phyloP scores from a whole-genome alignment of 1,139 yeast species.

The Taphrina communis region DNA sequence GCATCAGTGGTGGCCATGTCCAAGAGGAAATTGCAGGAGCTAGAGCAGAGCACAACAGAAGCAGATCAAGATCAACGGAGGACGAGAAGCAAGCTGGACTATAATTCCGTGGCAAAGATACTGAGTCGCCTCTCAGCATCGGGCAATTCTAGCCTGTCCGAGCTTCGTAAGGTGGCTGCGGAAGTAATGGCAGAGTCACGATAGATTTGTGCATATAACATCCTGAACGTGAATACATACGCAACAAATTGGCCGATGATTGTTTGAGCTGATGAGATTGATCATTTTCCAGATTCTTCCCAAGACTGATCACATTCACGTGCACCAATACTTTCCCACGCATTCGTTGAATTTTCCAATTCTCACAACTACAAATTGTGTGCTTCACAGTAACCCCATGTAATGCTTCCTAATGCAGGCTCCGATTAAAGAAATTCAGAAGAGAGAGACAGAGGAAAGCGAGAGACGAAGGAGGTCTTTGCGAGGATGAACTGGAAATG shows the following conservation, averaged over 20 bases:
- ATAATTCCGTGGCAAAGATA: slow-evolving; percentile 4
- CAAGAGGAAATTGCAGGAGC: slow-evolving; percentile 85
- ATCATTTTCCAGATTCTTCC: slow-evolving; percentile 2
- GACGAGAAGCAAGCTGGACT: slow-evolving; percentile 15
- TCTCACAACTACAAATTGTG: not conserved
- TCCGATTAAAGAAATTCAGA: not conserved
- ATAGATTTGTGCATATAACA: not conserved
- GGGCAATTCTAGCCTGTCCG: slow-evolving; percentile 3
- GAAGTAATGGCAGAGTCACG: slow-evolving; percentile 9
- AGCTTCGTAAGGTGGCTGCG: slow-evolving; percentile 9
- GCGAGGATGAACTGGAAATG: slow-evolving; percentile 18
- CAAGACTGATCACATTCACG: slow-evolving; percentile 11
- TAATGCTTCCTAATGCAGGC: not conserved
- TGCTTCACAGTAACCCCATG: not conserved
- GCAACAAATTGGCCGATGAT: too few species aligned
- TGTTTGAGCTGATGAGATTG: not conserved
- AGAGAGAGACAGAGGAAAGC: not conserved
- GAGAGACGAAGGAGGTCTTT: not conserved
- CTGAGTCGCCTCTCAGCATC: slow-evolving; percentile 2
- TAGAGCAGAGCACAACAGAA: slow-evolving; percentile 56
- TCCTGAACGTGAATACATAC: too few species aligned
- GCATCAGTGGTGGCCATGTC: slow-evolving; percentile 89
- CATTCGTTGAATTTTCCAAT: not conserved
- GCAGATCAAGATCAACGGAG: not conserved
- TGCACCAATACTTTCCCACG: slow-evolving; percentile 11